Evolutionary conservation across 2,329 filamentous ascomycete genomes (phyloP).

Genomic region (Aureobasidium subglaciale): DNA sequence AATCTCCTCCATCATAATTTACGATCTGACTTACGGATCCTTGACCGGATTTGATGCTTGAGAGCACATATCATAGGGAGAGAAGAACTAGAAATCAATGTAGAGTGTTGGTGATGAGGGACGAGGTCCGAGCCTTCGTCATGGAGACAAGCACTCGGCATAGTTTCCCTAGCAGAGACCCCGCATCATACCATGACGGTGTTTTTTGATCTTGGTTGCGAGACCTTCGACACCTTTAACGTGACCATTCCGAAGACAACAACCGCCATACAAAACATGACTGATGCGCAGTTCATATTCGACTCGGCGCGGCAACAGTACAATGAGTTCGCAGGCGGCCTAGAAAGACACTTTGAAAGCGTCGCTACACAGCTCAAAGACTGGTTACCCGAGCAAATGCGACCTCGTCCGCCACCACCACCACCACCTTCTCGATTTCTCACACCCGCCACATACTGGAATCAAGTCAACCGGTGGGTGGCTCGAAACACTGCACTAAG

Average conservation of each 20-base stretch:
- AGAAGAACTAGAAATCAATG: background rate
- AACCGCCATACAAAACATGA: constrained; percentile 21
- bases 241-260: background rate
- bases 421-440: constrained; percentile 36
- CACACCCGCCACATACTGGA: constrained; percentile 38
- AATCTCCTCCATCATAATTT: background rate
- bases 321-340: constrained; percentile 63
- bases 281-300: constrained; percentile 31
- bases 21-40: too few species aligned
- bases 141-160: background rate
- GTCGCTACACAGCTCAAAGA: constrained; percentile 66
- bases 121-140: background rate
- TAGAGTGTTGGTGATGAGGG: too few species aligned
- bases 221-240: background rate
- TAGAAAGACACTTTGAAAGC: constrained; percentile 74
- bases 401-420: constrained; percentile 49
- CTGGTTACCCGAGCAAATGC: constrained; percentile 43
- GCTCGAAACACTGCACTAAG: constrained; percentile 64
- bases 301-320: constrained; percentile 25
- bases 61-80: too few species aligned
- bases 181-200: constrained; percentile 13
- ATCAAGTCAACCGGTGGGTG: constrained; percentile 64
- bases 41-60: too few species aligned
- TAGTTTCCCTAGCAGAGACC: background rate
- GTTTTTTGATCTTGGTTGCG: constrained; percentile 1